phyloP scores from a whole-genome alignment of 139 green algal species.

The Bryopsis sp. region DNA sequence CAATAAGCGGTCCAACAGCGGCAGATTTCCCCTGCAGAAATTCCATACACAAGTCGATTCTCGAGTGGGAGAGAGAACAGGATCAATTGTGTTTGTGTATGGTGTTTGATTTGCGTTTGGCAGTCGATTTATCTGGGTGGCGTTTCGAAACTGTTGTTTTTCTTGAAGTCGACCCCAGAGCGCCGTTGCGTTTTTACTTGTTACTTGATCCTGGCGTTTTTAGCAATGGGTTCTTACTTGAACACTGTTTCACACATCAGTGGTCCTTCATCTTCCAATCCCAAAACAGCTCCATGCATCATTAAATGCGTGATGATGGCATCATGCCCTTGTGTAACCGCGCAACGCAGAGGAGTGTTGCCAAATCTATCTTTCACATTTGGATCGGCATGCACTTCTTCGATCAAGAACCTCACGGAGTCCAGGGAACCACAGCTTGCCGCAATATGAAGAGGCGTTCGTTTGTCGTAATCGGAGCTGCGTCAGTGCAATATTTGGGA shows the following conservation, averaged over 20 bases:
- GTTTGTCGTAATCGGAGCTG: conserved; percentile 42
- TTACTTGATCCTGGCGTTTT: too few species aligned
- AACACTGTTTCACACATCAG: not conserved
- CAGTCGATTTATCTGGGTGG: too few species aligned
- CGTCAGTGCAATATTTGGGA: too few species aligned
- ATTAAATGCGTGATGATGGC: conserved; percentile 19
- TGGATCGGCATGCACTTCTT: conserved; percentile 22
- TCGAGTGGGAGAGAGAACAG: too few species aligned
- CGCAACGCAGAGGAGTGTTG: conserved; percentile 30
- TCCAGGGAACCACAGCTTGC: conserved; percentile 39
- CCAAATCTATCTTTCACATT: conserved; percentile 28
- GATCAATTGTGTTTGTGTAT: too few species aligned
- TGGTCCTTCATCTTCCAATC: conserved; percentile 7
- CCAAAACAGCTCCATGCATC: conserved; percentile 4
- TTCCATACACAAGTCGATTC: too few species aligned
- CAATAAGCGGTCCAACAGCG: conserved; percentile 29
- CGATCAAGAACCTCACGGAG: conserved; percentile 24
- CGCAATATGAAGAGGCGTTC: conserved; percentile 49
- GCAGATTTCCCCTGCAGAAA: conserved; percentile 30
- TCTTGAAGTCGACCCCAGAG: too few species aligned
- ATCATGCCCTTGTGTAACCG: conserved; percentile 27
- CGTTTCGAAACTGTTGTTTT: too few species aligned
- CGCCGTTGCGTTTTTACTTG: too few species aligned
- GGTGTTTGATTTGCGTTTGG: too few species aligned
- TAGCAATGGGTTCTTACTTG: too few species aligned